A percentile compares a stretch with the other conserved stretches of the same genome.
Evolutionary conservation across 345 rosid species (phyloP).

Genomic region (Fremontodendron californicum): DNA sequence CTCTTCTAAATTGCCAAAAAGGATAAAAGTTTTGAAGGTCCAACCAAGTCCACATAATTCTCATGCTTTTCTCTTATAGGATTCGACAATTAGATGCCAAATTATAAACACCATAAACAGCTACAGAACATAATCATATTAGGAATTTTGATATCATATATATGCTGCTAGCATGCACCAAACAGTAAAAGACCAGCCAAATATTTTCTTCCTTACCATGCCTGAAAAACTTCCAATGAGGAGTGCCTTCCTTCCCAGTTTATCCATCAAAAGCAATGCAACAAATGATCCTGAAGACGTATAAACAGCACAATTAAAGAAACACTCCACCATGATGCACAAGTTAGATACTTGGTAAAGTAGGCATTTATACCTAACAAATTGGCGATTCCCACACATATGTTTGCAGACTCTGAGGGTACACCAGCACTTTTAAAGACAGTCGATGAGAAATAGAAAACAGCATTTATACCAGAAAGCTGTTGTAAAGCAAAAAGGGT

Average conservation of each 20-base stretch:
- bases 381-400: constrained; percentile 78
- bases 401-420: constrained; percentile 81
- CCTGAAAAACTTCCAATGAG: constrained; percentile 86
- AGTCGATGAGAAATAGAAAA: constrained; percentile 91
- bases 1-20: neutral
- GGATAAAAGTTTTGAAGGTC: neutral
- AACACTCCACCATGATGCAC: constrained; percentile 10
- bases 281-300: constrained; percentile 55
- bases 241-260: constrained; percentile 81
- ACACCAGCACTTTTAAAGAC: constrained; percentile 89
- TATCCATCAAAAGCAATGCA: constrained; percentile 89
- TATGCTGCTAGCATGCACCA: neutral
- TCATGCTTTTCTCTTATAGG: neutral
- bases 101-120: constrained; percentile 4
- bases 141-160: neutral
- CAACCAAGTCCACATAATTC: neutral
- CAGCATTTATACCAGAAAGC: constrained; percentile 91
- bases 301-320: constrained; percentile 16
- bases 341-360: constrained; percentile 11
- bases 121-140: neutral
- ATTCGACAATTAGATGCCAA: neutral
- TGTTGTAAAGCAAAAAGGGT: constrained; percentile 93
- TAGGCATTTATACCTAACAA: constrained; percentile 51
- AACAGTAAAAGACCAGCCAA: neutral
- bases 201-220: constrained; percentile 48